Evolutionary conservation across 139 green algal genomes (phyloP).

Genomic region (Micractinium conductrix): DNA sequence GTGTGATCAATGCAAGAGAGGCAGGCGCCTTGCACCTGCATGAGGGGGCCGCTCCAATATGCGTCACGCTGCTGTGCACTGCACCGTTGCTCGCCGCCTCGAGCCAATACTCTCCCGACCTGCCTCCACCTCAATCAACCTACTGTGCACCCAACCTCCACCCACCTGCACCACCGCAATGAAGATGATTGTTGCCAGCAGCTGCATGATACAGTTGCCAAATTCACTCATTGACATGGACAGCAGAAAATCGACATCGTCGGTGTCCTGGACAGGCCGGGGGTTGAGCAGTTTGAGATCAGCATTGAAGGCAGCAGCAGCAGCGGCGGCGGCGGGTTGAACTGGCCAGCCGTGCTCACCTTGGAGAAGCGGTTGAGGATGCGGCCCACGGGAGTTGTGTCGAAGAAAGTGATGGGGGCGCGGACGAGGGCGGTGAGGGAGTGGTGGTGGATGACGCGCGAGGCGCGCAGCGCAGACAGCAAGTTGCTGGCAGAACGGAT

Average conservation of each 20-base stretch:
- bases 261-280: slow-evolving; percentile 66
- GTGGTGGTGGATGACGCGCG: slow-evolving; percentile 41
- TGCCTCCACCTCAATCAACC: too few relatives aligned
- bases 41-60: too few relatives aligned
- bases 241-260: slow-evolving; percentile 85
- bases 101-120: too few relatives aligned
- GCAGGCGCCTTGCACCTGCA: too few relatives aligned
- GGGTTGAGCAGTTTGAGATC: background rate
- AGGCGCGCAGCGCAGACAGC: slow-evolving; percentile 47
- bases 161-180: slow-evolving; percentile 57
- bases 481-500: slow-evolving; percentile 48
- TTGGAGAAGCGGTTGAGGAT: slow-evolving; percentile 93
- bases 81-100: too few relatives aligned
- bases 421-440: slow-evolving; percentile 41
- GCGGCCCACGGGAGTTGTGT: slow-evolving; percentile 91
- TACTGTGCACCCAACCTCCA: background rate
- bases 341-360: slow-evolving; percentile 11
- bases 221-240: slow-evolving; percentile 70
- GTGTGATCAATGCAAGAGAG: too few relatives aligned
- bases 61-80: too few relatives aligned
- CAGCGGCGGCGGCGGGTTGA: too few relatives aligned
- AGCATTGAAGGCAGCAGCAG: background rate
- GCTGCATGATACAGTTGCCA: slow-evolving; percentile 60
- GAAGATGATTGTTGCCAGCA: slow-evolving; percentile 77
- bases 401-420: slow-evolving; percentile 89